These are phyloP conservation scores for Boletus sp. DNA, from an alignment of 768 basidiomycete genomes.

Conservation along the genomic window DNA sequence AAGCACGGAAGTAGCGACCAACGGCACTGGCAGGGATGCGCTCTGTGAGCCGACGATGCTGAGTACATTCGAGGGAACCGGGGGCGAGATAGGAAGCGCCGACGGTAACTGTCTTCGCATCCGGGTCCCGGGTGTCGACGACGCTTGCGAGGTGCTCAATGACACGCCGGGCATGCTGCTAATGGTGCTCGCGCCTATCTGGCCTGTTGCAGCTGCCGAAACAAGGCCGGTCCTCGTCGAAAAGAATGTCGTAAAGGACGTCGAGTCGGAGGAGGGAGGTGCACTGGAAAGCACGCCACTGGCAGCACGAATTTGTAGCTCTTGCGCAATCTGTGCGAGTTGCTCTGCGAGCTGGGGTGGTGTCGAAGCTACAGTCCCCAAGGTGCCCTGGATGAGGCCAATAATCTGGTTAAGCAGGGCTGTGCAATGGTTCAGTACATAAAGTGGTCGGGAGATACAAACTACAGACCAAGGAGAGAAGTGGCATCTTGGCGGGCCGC, in stretches of 20 bases:
- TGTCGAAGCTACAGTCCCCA: neutral
- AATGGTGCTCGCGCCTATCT: neutral
- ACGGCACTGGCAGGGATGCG: neutral
- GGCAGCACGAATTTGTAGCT: neutral
- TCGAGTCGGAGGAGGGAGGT: neutral
- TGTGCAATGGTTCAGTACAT: constrained; percentile 1
- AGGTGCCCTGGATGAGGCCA: rapidly evolving
- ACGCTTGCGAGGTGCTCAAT: neutral
- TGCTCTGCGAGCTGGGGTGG: neutral
- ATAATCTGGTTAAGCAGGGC: neutral
- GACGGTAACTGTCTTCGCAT: constrained; percentile 15
- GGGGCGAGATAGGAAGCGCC: neutral
- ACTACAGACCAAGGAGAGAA: neutral
- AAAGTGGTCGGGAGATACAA: neutral
- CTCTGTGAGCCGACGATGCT: neutral
- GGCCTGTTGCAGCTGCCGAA: neutral
- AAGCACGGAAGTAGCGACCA: neutral
- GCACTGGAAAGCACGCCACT: neutral
- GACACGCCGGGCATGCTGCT: neutral
- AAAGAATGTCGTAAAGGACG: neutral
- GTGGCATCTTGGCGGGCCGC: neutral
- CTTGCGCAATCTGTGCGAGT: neutral
- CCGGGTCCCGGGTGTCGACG: neutral
- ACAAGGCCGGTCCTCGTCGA: neutral
- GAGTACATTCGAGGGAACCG: neutral